phyloP scores from a whole-genome alignment of 192 early-diverging fungal genomes.

The Jimgerdemannia flammicorona region DNA sequence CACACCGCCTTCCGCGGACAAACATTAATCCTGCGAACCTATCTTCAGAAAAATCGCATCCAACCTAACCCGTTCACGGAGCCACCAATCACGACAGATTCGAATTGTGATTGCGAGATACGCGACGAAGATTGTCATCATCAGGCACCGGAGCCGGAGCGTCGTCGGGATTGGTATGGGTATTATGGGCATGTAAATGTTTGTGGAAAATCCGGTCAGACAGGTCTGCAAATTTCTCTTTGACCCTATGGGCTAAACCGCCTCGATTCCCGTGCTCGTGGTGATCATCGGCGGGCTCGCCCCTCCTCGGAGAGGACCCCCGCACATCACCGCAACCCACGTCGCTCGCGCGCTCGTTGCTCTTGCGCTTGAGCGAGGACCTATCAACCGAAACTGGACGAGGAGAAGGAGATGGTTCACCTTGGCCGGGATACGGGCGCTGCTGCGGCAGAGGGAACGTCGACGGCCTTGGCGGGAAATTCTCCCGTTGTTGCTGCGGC shows the following conservation, averaged over 20 bases:
- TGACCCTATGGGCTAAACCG: background rate
- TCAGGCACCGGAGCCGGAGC: background rate
- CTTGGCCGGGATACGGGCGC: background rate
- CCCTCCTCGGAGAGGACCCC: too few relatives aligned
- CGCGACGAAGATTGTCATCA: too few relatives aligned
- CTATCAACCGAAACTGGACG: background rate
- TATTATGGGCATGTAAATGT: background rate
- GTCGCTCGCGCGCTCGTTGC: background rate
- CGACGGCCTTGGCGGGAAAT: too few relatives aligned
- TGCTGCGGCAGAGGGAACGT: too few relatives aligned
- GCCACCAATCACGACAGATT: too few relatives aligned
- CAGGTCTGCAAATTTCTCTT: background rate
- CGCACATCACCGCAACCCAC: background rate
- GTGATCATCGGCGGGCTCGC: background rate
- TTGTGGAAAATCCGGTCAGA: background rate
- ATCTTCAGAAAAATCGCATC: too few relatives aligned
- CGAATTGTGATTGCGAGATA: too few relatives aligned
- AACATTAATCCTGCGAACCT: too few relatives aligned
- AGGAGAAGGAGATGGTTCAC: background rate
- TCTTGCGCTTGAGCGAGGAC: background rate
- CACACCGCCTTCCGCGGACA: too few relatives aligned
- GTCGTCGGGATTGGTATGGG: background rate
- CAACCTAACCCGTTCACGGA: too few relatives aligned
- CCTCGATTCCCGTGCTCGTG: background rate
- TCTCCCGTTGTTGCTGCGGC: too few relatives aligned